phyloP scores from a whole-genome alignment of 1,284 basidiomycete species.

The Cerioporus squamosus region DNA sequence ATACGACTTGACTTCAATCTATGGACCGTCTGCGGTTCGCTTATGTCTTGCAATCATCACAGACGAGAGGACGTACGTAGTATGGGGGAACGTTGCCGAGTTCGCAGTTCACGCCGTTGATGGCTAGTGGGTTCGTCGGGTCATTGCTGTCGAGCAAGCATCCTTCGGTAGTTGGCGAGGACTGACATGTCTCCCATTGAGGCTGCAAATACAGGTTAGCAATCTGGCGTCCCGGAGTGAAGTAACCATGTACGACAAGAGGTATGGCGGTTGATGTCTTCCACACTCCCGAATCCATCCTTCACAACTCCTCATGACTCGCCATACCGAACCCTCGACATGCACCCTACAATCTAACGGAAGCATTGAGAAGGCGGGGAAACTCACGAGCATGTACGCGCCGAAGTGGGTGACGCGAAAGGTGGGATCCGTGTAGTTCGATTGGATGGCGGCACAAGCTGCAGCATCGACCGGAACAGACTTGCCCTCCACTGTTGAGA shows the following conservation, averaged over 20 bases:
- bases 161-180: constrained; percentile 15
- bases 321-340: no score
- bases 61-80: constrained; percentile 25
- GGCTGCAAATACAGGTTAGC: constrained; percentile 21
- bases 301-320: no score
- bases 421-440: constrained; percentile 32
- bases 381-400: constrained; percentile 35
- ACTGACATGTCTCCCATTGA: constrained; percentile 39
- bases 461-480: constrained; percentile 18
- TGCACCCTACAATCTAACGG: no score
- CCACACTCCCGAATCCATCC: no score
- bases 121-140: constrained; percentile 31
- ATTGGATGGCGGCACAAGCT: constrained; percentile 34
- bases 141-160: constrained; percentile 35
- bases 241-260: no score
- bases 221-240: no score
- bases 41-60: neutral
- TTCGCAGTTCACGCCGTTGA: constrained; percentile 26
- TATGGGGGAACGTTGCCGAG: constrained; percentile 37
- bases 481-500: constrained; percentile 33
- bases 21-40: neutral
- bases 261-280: no score
- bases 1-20: constrained; percentile 37
- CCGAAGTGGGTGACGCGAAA: constrained; percentile 35
- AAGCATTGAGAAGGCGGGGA: constrained; percentile 29